Percentiles rank a stretch among this genome's conserved stretches.
These are phyloP conservation scores for Fusarium chaquense DNA, from an alignment of 2,329 filamentous ascomycete genomes.

Conservation along the genomic window DNA sequence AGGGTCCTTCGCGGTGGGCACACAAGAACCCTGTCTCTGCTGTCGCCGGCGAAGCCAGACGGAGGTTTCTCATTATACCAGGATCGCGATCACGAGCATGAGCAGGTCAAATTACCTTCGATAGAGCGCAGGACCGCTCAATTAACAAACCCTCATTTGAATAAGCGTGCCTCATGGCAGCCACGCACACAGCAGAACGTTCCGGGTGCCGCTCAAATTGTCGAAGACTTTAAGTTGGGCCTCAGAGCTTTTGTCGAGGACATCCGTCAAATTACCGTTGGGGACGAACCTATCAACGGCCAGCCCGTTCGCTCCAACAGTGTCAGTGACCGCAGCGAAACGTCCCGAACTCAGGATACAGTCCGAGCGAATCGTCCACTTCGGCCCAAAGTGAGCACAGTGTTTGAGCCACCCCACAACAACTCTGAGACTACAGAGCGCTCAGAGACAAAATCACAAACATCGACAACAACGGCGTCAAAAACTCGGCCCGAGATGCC, in stretches of 20 bases:
- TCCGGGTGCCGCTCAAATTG: conserved; percentile 77
- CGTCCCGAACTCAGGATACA: conserved; percentile 58
- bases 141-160: conserved; percentile 55
- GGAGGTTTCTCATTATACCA: conserved; percentile 59
- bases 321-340: conserved; percentile 41
- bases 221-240: conserved; percentile 88
- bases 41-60: conserved; percentile 74
- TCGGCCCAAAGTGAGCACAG: conserved; percentile 58
- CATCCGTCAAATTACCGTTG: conserved; percentile 92
- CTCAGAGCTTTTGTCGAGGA: conserved; percentile 97
- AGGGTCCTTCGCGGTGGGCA: conserved; percentile 77
- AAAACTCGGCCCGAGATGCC: conserved; percentile 48
- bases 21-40: conserved; percentile 77
- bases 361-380: conserved; percentile 58
- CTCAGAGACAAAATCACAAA: conserved; percentile 30
- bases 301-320: conserved; percentile 42
- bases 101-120: conserved; percentile 45
- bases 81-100: conserved; percentile 50
- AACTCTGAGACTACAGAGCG: conserved; percentile 24
- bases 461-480: conserved; percentile 50
- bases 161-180: conserved; percentile 72
- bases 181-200: conserved; percentile 61
- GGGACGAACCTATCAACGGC: conserved; percentile 84
- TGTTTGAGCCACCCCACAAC: conserved; percentile 55
- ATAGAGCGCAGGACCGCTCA: conserved; percentile 52